Base-by-base conservation (phyloP, 139 green algal genomes). In the Spirogloea muscicola region DNA sequence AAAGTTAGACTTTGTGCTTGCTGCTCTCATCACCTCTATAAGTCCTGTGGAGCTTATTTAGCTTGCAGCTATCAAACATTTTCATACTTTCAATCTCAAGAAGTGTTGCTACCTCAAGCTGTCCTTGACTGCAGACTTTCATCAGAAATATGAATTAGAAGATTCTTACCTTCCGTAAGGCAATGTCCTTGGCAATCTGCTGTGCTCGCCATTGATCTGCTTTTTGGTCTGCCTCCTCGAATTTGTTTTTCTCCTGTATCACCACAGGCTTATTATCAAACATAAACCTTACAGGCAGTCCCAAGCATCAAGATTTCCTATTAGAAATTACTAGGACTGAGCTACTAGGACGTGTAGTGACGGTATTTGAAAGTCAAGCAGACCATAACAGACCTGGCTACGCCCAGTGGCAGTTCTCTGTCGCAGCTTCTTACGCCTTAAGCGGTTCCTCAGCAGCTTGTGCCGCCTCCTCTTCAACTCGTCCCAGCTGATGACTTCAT, bases 121-220 rank as follows among this genome's bases (percentile, higher is more conserved):
- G 21, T 55, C 21, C 21, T 21, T 31, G 46, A 21, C 46, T 55
- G 46, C 21, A 55, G 21, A 55, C 21, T 21, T 21, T 21, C 21
- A 31, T 21, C 46, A 31, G 21, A 21, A 21, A 55, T 55, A 55
- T n/a, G n/a, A n/a, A n/a, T n/a, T 31, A 21, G 46, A 21, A 55
- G 21, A 21, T 21, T 31, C 46, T 21, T 7, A 62, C 52, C 52
- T 62, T 62, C 5, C 52, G 52, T 7, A 43, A 33, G 37, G 52
- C 52, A 33, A 62, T 62, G 6, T 31, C 5, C 6, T 62, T 62
- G 7, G 52, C 52, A 62, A 62, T 31, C 40, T 62, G 31, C 52
- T 39, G 6, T 38, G 52, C 52, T 62, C 52, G 52, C 52, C 52
- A 62, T 62, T 62, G 31, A 62, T 62, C 52, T 39, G 52, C 52